Conservation (phyloP, 140 eudicot genomes). For the Oenanthe javanica region DNA sequence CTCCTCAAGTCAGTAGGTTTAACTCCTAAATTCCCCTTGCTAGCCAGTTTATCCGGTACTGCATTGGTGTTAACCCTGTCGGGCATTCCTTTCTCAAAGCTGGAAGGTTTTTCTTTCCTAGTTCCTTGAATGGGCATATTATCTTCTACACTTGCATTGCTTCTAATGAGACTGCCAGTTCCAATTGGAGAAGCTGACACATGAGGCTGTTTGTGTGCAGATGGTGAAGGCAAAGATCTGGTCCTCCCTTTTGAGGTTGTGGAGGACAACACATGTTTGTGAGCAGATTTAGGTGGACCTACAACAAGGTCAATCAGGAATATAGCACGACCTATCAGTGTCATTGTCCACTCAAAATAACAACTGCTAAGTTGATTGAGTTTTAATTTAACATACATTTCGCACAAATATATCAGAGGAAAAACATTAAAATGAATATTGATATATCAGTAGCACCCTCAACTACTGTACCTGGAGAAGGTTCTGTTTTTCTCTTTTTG, state of each 20-base stretch:
- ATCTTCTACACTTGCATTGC: slow-evolving; percentile 34
- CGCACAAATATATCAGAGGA: neutral
- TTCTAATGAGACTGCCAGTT: slow-evolving; percentile 40
- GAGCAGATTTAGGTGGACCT: slow-evolving; percentile 59
- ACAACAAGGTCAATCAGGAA: slow-evolving; percentile 9
- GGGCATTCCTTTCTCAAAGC: slow-evolving; percentile 48
- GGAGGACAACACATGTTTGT: slow-evolving; percentile 47
- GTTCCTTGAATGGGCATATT: slow-evolving; percentile 27
- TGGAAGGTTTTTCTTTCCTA: slow-evolving; percentile 36
- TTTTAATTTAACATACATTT: neutral
- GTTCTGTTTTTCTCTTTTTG: slow-evolving; percentile 62
- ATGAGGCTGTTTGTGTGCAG: slow-evolving; percentile 52
- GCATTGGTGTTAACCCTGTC: slow-evolving; percentile 27
- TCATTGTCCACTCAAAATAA: neutral
- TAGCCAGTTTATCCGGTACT: slow-evolving; percentile 33
- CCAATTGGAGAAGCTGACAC: slow-evolving; percentile 48
- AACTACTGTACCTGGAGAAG: slow-evolving; percentile 54
- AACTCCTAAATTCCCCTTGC: slow-evolving; percentile 30
- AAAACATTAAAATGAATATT: neutral
- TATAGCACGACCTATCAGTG: neutral
- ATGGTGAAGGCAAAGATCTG: slow-evolving; percentile 61
- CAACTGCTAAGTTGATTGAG: neutral
- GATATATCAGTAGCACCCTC: neutral
- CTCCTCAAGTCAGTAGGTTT: slow-evolving; percentile 51
- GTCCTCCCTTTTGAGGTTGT: slow-evolving; percentile 50